Base-by-base conservation (phyloP, 2,329 filamentous ascomycete species). In the Calonectria leucothoes region DNA sequence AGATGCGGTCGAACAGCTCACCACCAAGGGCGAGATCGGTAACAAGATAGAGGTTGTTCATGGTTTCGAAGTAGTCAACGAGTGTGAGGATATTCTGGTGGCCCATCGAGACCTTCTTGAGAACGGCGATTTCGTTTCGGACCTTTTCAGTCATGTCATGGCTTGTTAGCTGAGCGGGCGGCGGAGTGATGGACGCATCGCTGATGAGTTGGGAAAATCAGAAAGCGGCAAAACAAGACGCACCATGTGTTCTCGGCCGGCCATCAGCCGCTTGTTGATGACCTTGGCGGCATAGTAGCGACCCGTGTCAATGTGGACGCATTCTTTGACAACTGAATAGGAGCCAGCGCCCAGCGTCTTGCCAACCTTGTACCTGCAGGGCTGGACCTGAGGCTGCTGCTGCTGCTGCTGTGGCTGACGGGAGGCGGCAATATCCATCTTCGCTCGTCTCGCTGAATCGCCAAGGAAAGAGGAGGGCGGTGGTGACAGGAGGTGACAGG, bases 261-360 rank as follows among this genome's bases (percentile, higher is more conserved):
- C 94, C 97, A 99, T 99, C 78, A 99, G 88, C 71, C 96, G 91
- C 90, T 99, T 99, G 88, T 99, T 99, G 86, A 99, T 99, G 76
- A 99, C 97, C 85, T 99, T 99, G 75, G 97, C 96, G 33, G 97
- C 97, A 92, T 98, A 99, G 86, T 98, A 98, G 78, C 96, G 93
- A 57, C 96, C 96, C 0, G 97, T 98, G 80, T 98, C 96, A 82
- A 98, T 98, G 84, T 99, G 97, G 33, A 98, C 96, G 83, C 97
- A 99, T 87, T 99, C 97, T 85, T 98, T 98, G 76, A 99, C 97
- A 64, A 98, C 97, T 45, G 96, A 98, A 87, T 99, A 99, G 71
- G 96, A 98, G 76, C 97, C 97, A 39, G 97, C 96, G 76, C 97
- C 97, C 70, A 99, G 88, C 29, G 97, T 98, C 90, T 99, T 99